These are phyloP conservation scores for Ophiostoma sp. DNA, from an alignment of 2,329 filamentous ascomycete genomes.

Conservation along the genomic window DNA sequence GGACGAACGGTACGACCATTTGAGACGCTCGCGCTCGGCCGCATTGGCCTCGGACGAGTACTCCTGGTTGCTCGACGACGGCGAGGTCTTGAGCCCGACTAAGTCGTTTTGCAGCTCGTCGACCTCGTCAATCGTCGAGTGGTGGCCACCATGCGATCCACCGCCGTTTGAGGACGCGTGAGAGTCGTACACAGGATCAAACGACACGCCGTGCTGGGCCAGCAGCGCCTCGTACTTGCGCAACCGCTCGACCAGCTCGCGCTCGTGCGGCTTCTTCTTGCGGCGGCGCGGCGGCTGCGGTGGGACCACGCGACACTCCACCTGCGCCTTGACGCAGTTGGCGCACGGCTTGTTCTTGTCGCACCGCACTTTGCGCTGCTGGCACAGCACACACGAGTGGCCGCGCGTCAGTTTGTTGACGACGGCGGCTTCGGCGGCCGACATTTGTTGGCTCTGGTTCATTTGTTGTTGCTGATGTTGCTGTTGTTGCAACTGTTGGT, in stretches of 20 bases:
- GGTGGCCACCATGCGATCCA: constrained; percentile 11
- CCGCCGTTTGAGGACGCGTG: constrained; percentile 48
- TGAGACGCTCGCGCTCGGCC: neutral
- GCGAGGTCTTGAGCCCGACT: constrained; percentile 55
- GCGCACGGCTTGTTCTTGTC: constrained; percentile 71
- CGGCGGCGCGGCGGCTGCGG: constrained; percentile 58
- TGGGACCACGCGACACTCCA: constrained; percentile 61
- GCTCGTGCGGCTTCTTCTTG: constrained; percentile 67
- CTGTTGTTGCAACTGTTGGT: constrained; percentile 7
- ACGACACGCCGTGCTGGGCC: constrained; percentile 65
- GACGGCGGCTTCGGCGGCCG: constrained; percentile 43
- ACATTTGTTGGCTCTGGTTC: constrained; percentile 45
- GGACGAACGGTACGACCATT: constrained; percentile 48
- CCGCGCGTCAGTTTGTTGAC: constrained; percentile 61
- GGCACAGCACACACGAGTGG: constrained; percentile 69
- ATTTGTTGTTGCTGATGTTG: constrained; percentile 3
- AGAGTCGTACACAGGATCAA: constrained; percentile 60
- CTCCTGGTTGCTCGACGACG: constrained; percentile 45
- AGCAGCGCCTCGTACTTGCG: constrained; percentile 68
- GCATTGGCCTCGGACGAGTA: constrained; percentile 21
- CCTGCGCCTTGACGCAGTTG: constrained; percentile 64
- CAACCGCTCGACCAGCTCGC: constrained; percentile 68
- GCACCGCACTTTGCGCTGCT: constrained; percentile 74
- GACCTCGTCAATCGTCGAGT: constrained; percentile 48
- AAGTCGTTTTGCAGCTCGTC: constrained; percentile 59